Evolutionary conservation across 345 rosid genomes (phyloP).

Genomic region (Microthlaspi erraticum): DNA sequence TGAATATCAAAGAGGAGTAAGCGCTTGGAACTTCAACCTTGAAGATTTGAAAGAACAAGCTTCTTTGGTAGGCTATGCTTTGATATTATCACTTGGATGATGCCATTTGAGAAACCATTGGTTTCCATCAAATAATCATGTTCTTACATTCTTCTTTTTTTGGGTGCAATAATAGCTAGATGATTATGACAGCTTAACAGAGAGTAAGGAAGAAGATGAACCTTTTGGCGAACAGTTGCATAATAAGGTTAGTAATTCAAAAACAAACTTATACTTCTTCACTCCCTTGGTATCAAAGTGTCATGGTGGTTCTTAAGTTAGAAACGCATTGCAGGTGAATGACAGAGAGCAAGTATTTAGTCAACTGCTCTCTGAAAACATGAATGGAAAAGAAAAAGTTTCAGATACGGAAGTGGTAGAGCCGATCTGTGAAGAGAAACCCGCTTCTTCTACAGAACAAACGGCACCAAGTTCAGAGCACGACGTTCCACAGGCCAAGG

Average conservation of each 20-base stretch:
- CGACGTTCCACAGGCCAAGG: conserved; percentile 54
- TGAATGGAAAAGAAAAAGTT: conserved; percentile 57
- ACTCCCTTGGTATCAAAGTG: conserved; percentile 2
- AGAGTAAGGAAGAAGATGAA: conserved; percentile 63
- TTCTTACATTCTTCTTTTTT: conserved; percentile 5
- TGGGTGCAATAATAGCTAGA: conserved; percentile 58
- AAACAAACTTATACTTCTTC: background rate
- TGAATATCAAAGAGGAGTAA: conserved; percentile 97
- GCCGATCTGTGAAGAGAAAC: conserved; percentile 46
- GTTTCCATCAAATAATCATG: conserved; percentile 4
- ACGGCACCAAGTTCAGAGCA: conserved; percentile 56
- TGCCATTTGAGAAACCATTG: conserved; percentile 12
- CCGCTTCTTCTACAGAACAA: conserved; percentile 54
- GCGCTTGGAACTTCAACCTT: conserved; percentile 97
- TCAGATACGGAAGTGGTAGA: conserved; percentile 55
- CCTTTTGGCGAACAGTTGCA: conserved; percentile 43
- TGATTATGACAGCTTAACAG: conserved; percentile 65
- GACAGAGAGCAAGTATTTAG: conserved; percentile 36
- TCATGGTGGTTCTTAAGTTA: background rate
- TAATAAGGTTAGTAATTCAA: conserved; percentile 53
- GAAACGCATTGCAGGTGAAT: conserved; percentile 44
- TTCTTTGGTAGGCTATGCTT: conserved; percentile 65
- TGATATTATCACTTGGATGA: conserved; percentile 15
- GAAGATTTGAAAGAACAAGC: conserved; percentile 97
- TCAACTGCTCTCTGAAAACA: conserved; percentile 47